Evolutionary conservation across 2,329 filamentous ascomycete genomes (phyloP).

Genomic region (Hypoxylon sp.): DNA sequence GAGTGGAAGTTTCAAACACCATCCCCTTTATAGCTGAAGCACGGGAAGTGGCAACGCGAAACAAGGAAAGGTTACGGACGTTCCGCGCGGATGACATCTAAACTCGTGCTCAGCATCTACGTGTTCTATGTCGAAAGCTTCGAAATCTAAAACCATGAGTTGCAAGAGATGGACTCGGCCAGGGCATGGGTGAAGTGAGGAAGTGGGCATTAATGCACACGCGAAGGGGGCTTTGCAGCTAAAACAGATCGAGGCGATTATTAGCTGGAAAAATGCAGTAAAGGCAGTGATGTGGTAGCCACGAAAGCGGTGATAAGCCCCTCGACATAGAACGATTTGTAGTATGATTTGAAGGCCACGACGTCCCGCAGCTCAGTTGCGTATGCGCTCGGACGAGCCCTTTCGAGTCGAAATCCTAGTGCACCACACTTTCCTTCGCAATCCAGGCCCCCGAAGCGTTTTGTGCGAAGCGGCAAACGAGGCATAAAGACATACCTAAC

Average conservation of each 20-base stretch:
- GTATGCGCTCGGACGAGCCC: constrained; percentile 17
- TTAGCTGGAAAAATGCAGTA: constrained; percentile 1
- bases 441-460: constrained; percentile 3
- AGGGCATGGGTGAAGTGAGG: constrained; percentile 16
- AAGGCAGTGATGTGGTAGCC: constrained; percentile 2
- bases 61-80: constrained; percentile 17
- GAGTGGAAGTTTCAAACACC: constrained; percentile 23
- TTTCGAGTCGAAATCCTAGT: constrained; percentile 19
- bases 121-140: constrained; percentile 7
- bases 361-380: constrained; percentile 21
- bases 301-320: constrained; percentile 1
- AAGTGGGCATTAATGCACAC: constrained; percentile 24
- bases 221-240: constrained; percentile 11
- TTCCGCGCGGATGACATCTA: constrained; percentile 12
- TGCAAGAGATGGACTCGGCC: constrained; percentile 17
- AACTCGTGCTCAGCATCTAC: constrained; percentile 3
- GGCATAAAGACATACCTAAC: too few species aligned
- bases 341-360: constrained; percentile 24
- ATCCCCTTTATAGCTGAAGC: constrained; percentile 4
- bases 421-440: constrained; percentile 23
- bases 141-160: constrained; percentile 13
- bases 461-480: constrained; percentile 15
- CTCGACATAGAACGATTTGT: constrained; percentile 26
- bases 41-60: constrained; percentile 24
- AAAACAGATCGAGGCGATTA: constrained; percentile 22